phyloP scores from a whole-genome alignment of 1,284 basidiomycete species.

The Ustilago hordei region DNA sequence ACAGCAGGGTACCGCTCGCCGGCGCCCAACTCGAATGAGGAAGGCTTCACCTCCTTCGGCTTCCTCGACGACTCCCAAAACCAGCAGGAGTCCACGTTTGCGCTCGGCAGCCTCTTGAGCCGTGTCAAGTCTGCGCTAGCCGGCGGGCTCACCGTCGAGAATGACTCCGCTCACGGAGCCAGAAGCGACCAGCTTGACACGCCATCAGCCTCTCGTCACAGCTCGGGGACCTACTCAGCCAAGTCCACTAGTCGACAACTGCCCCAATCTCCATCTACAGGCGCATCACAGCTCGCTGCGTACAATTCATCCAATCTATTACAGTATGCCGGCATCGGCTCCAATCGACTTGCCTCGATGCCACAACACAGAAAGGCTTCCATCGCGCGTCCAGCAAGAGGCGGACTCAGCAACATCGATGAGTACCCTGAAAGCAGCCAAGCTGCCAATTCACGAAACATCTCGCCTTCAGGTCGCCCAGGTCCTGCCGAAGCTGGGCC shows the following conservation, averaged over 20 bases:
- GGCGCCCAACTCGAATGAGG: slow-evolving; percentile 1
- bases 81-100: slow-evolving; percentile 49
- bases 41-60: slow-evolving; percentile 57
- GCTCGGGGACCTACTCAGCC: slow-evolving; percentile 23
- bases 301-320: slow-evolving; percentile 18
- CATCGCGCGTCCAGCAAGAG: slow-evolving; percentile 34
- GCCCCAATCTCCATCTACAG: slow-evolving; percentile 4
- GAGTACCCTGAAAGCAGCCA: slow-evolving; percentile 40
- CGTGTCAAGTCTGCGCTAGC: slow-evolving; percentile 61
- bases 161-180: slow-evolving; percentile 1
- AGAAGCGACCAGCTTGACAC: slow-evolving; percentile 4
- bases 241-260: slow-evolving; percentile 15
- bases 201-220: slow-evolving; percentile 26
- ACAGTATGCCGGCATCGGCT: neutral
- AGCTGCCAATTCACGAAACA: slow-evolving; percentile 7
- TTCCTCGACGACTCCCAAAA: slow-evolving; percentile 62
- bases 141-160: slow-evolving; percentile 14
- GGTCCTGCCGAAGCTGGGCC: slow-evolving; percentile 16
- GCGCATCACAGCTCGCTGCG: slow-evolving; percentile 1
- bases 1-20: slow-evolving; percentile 10
- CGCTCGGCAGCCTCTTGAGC: slow-evolving; percentile 58
- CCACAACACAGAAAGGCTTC: slow-evolving; percentile 30
- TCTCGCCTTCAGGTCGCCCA: slow-evolving; percentile 22
- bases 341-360: slow-evolving; percentile 30
- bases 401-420: slow-evolving; percentile 45